These are phyloP conservation scores for Moringa oleifera DNA, from an alignment of 345 rosid species.

Conservation along the genomic window DNA sequence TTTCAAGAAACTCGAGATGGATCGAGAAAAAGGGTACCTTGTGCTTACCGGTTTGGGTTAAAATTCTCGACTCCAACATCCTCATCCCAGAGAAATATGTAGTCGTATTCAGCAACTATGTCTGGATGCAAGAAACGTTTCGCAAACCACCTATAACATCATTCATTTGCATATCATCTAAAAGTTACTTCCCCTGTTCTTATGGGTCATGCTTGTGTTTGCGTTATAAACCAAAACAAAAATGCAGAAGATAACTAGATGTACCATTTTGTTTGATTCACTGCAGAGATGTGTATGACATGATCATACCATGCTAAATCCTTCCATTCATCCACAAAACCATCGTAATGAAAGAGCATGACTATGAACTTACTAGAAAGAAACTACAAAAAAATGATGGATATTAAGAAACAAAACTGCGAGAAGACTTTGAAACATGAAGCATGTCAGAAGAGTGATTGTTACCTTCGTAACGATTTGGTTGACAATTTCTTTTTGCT, in stretches of 20 bases:
- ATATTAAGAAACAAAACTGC: constrained; percentile 9
- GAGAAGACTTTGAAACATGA: not conserved
- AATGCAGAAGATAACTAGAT: not conserved
- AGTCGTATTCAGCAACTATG: constrained; percentile 67
- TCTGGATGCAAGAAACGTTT: constrained; percentile 94
- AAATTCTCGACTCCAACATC: constrained; percentile 83
- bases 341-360: constrained; percentile 96
- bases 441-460: not conserved
- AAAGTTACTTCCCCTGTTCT: not conserved
- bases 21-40: not conserved
- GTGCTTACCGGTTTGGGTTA: constrained; percentile 51
- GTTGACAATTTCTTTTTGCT: constrained; percentile 65
- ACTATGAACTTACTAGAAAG: constrained; percentile 46
- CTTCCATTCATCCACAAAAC: constrained; percentile 74
- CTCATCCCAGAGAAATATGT: constrained; percentile 95
- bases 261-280: constrained; percentile 86
- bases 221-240: not conserved
- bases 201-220: not conserved
- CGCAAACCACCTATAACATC: constrained; percentile 83
- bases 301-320: constrained; percentile 47
- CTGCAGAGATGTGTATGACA: constrained; percentile 73
- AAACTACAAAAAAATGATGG: constrained; percentile 42
- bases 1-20: not conserved
- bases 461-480: constrained; percentile 60
- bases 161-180: not conserved